Base-by-base conservation (phyloP, 78 protist genomes). In the Isochrysis galbana region DNA sequence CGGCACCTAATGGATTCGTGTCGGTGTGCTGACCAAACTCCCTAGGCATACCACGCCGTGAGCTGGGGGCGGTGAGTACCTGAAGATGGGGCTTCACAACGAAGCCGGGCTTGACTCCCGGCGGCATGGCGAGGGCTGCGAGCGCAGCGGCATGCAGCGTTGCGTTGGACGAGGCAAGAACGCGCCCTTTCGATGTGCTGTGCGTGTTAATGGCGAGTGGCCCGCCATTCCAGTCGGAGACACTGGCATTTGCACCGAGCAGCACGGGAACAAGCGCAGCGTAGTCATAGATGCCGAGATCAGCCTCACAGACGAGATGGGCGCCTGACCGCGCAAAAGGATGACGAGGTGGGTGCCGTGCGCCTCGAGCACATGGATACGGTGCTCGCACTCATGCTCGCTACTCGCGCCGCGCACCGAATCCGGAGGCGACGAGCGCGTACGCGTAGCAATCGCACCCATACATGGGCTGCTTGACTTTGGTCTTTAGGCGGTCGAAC, bases 381-480 rank as follows among this genome's bases (percentile, higher is more conserved):
- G 67, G 67, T n/a, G n/a, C n/a, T n/a, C n/a, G n/a, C n/a, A n/a
- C n/a, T n/a, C n/a, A n/a, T n/a, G n/a, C n/a, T n/a, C n/a, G n/a
- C n/a, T n/a, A n/a, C n/a, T n/a, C n/a, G n/a, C n/a, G n/a, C n/a
- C n/a, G n/a, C n/a, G n/a, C n/a, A 42, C 82, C 88, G 55, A 80
- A 80, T 5, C 88, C 88, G 34, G 55, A 0, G 32, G 88, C 88
- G 36, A 80, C 61, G 23, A 80, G 48, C 32, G 55, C 88, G 61
- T 80, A 80, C 32, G 88, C 88, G 88, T 80, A 80, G 88, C 88
- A 80, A 54, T 80, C 88, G 55, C 61, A 41, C 42, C 88, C 88
- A 54, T 80, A 80, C 42, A 80, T 47, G 22, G 88, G 48, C 88
- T 39, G 61, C 61, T 80, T 45, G 34, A 41, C 55, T 11, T 47